Conservation (phyloP, 2,329 filamentous ascomycete species). For the Colletotrichum acutatum region DNA sequence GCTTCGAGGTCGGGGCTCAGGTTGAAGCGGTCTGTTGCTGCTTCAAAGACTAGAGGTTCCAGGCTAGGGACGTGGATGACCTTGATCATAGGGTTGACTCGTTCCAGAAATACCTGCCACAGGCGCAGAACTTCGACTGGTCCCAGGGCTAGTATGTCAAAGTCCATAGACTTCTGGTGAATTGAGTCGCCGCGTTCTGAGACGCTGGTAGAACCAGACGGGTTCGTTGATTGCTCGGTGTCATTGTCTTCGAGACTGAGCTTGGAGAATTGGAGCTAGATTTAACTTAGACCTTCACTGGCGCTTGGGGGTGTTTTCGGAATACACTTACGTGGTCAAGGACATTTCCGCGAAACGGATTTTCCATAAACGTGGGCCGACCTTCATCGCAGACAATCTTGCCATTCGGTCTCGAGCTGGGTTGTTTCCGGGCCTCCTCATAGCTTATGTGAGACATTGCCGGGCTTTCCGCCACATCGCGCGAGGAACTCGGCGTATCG, state of each 20-base stretch:
- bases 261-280: constrained; percentile 21
- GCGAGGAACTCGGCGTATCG: background rate
- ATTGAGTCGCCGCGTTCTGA: background rate
- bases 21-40: constrained; percentile 39
- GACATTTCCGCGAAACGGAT: constrained; percentile 62
- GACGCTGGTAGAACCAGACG: background rate
- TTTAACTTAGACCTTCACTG: too few species aligned
- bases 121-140: constrained; percentile 58
- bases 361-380: constrained; percentile 66
- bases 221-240: background rate
- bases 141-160: constrained; percentile 17
- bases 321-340: constrained; percentile 62
- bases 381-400: constrained; percentile 66
- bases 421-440: constrained; percentile 18
- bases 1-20: constrained; percentile 56
- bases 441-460: constrained; percentile 22
- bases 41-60: constrained; percentile 44
- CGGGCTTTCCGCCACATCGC: background rate
- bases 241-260: background rate
- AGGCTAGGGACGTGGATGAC: constrained; percentile 75
- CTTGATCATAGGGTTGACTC: constrained; percentile 80
- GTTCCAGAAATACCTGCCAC: constrained; percentile 80
- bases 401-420: constrained; percentile 41
- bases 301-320: too few species aligned
- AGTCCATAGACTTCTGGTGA: constrained; percentile 12